A percentile compares a stretch with the other conserved stretches of the same genome.
phyloP scores from a whole-genome alignment of 1,284 basidiomycete species.

The Puccinia novopanici region DNA sequence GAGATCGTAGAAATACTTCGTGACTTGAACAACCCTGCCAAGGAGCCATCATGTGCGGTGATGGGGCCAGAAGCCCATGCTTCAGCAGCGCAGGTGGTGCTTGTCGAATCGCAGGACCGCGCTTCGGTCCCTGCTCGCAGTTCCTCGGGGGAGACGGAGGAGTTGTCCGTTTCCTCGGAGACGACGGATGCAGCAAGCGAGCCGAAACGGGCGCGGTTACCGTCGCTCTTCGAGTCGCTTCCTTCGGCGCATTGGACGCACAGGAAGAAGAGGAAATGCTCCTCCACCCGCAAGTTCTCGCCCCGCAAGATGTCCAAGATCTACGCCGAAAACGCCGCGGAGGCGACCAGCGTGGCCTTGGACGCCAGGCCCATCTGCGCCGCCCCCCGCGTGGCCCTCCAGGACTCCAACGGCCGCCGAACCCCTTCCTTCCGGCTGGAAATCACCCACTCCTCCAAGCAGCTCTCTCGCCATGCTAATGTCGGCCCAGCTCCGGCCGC shows the following conservation, averaged over 20 bases:
- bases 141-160: neutral
- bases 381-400: slow-evolving; percentile 1
- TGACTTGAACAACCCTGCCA: neutral
- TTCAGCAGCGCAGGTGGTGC: too few relatives aligned
- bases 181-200: neutral
- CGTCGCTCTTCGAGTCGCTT: neutral
- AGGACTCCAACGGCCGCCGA: slow-evolving; percentile 16
- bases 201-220: neutral
- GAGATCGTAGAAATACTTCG: slow-evolving; percentile 41
- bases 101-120: neutral
- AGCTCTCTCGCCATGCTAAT: neutral
- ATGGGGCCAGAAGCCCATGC: neutral
- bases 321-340: slow-evolving; percentile 12
- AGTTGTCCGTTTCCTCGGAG: neutral
- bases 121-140: neutral
- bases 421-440: slow-evolving; percentile 13
- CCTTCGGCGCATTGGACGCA: slow-evolving; percentile 4
- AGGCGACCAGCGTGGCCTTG: neutral
- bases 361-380: neutral
- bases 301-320: slow-evolving; percentile 1
- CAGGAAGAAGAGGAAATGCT: slow-evolving; percentile 9
- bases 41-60: neutral
- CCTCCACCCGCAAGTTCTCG: neutral
- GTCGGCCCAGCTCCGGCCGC: neutral
- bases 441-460: neutral